Base-by-base conservation (phyloP, 2,329 filamentous ascomycete genomes). In the Botrytis fragariae region DNA sequence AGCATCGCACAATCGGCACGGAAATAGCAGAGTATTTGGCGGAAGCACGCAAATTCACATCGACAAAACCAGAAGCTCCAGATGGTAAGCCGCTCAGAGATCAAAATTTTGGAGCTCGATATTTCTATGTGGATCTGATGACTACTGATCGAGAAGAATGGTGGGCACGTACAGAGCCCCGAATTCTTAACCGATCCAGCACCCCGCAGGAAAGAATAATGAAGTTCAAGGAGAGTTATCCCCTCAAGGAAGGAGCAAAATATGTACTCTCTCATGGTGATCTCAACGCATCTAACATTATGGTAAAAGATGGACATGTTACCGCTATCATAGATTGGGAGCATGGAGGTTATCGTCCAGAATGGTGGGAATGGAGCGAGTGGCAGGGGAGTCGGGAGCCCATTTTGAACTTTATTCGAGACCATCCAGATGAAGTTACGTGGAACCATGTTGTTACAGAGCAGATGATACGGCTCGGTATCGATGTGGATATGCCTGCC, bases 201-300 rank as follows among this genome's bases (percentile, higher is more conserved):
- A 1, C 9, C 35, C 6, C 35, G 37, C 10, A 18, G 5, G 22
- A 45, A 16, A n/a, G 0, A 1, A 70, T 18, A 42, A 25, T 4
- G 25, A 22, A 48, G 35, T 25, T 70, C 39, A 61, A 70, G 42
- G 39, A 57, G 48, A 48, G 54, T 7, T 70, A 61, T 35, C 68
- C 54, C 6, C 7, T 61, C 32, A 61, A 70, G 29, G n/a, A 35
- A 29, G 48, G 35, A 60, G 57, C n/a, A 9, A 44, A 37, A 25
- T 62, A 45, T 39, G 68, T 70, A 39, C 68, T 70, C n/a, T 18
- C 68, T 20, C 68, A 70, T 62, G 42, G 68, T 12, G 68, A 70
- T 61, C 7, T 62, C 18, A 0, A 61, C 10, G 0, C 22, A 18
- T 1, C 7, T 14, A 70, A 62, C 37, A 70, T 70, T 14, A n/a